Conservation (phyloP, 106 monocot species). For the Acorus calamus region DNA sequence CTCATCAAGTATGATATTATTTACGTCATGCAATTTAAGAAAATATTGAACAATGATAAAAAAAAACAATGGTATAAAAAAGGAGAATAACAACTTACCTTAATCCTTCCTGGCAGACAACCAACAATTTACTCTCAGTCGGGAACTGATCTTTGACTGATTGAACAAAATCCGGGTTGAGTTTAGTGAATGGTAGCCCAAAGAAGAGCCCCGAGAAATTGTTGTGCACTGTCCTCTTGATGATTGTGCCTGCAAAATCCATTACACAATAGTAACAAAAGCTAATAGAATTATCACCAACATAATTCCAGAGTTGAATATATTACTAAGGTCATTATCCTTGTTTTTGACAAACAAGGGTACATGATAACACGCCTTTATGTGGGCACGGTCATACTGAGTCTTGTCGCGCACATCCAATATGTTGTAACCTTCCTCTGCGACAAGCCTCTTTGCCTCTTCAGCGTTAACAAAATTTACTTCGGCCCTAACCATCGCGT, state of each 20-base stretch:
- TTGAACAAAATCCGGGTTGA: conserved; percentile 66
- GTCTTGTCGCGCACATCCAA: conserved; percentile 74
- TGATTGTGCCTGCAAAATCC: conserved; percentile 43
- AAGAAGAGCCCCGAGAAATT: conserved; percentile 85
- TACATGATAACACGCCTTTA: conserved; percentile 52
- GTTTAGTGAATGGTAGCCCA: conserved; percentile 80
- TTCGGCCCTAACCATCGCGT: conserved; percentile 35
- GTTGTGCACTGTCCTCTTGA: conserved; percentile 83
- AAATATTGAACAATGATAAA: not conserved
- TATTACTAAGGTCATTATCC: conserved; percentile 68
- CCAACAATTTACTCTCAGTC: conserved; percentile 54
- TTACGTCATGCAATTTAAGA: not conserved
- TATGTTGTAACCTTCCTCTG: conserved; percentile 63
- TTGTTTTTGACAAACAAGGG: conserved; percentile 81
- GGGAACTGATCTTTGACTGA: conserved; percentile 53
- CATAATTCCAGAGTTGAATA: not conserved
- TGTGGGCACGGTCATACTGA: conserved; percentile 65
- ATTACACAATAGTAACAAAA: not conserved
- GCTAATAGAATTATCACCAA: not conserved
- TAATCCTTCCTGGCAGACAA: conserved; percentile 94
- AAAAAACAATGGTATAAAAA: not conserved
- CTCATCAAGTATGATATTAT: too few relatives aligned
- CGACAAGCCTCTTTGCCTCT: conserved; percentile 77
- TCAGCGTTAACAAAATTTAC: conserved; percentile 67
- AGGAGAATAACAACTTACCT: conserved; percentile 37